Evolutionary conservation across 305 asterid species (phyloP).

Genomic region (Solanum chacoense): DNA sequence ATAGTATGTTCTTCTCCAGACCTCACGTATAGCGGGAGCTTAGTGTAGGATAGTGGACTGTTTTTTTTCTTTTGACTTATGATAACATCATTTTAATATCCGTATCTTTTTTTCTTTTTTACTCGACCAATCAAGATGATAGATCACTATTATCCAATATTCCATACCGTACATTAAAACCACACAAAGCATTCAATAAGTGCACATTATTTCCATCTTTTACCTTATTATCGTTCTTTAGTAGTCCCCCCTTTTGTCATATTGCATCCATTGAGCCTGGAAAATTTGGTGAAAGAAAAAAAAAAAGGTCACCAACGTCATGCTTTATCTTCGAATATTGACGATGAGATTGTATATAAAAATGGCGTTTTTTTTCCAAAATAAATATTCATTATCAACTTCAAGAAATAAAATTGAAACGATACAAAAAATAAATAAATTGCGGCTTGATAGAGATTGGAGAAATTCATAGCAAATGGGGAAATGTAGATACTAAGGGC

Average conservation of each 20-base stretch:
- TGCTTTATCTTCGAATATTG: neutral
- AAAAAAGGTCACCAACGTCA: neutral
- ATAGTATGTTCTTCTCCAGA: neutral
- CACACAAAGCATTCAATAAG: conserved; percentile 14
- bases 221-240: neutral
- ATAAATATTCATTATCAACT: neutral
- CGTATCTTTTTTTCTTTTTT: neutral
- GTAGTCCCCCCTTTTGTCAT: neutral
- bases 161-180: conserved; percentile 2
- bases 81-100: neutral
- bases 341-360: neutral
- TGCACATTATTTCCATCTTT: neutral
- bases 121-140: conserved; percentile 19
- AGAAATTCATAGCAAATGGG: neutral
- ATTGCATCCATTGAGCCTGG: neutral
- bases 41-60: neutral
- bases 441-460: neutral
- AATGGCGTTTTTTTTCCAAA: neutral
- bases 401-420: neutral
- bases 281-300: neutral
- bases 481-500: neutral
- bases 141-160: conserved; percentile 9
- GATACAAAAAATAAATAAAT: neutral
- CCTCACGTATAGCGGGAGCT: neutral
- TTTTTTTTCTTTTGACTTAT: neutral